Evolutionary conservation across 2,329 filamentous ascomycete species (phyloP), one percentile per base, ranked within the genome.

Genomic region (Aspergillus fischeri): DNA sequence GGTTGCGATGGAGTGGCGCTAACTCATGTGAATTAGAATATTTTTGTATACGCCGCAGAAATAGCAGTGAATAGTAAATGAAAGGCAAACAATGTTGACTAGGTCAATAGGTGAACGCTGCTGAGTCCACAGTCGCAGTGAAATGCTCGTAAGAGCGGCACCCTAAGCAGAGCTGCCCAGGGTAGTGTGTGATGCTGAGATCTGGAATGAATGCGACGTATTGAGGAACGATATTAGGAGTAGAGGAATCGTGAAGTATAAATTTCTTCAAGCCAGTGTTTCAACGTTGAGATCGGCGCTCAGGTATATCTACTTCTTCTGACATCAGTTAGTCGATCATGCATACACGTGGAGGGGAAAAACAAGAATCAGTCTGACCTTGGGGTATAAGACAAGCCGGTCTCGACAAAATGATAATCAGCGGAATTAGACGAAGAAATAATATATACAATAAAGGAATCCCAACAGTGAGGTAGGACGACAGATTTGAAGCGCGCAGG

Each of bases 91-190:
- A 11, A 9, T 6, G 17, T 44, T 21, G 20, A 44, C 41, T 11
- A 35, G 29, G 20, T 8, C 11, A 17, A 51, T n/a, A 35, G 17
- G 29, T 8, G 29, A 32, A 41, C 14, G 42, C 47, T 54, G 57
- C 49, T 53, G 50, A 58, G 51, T 55, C 56, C 55, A 53, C 57
- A 58, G 53, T 55, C 47, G 53, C 51, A 41, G 28, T 54, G 53
- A 49, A 51, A 38, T 38, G 48, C 47, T 45, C 44, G 53, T 48
- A 53, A 55, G 55, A 56, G 55, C 52, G 25, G 54, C 60, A 62
- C 60, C 60, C 41, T n/a, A 7, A 21, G 48, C 53, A 57, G 58
- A 55, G 60, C 61, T 49, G 55, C 52, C 42, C 60, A 44, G 29
- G 54, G 35, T 42, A 49, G 54, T 49, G 10, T 50, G 52, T 45